Conservation (phyloP, 2,329 filamentous ascomycete genomes). For the Lachnellula cervina region DNA sequence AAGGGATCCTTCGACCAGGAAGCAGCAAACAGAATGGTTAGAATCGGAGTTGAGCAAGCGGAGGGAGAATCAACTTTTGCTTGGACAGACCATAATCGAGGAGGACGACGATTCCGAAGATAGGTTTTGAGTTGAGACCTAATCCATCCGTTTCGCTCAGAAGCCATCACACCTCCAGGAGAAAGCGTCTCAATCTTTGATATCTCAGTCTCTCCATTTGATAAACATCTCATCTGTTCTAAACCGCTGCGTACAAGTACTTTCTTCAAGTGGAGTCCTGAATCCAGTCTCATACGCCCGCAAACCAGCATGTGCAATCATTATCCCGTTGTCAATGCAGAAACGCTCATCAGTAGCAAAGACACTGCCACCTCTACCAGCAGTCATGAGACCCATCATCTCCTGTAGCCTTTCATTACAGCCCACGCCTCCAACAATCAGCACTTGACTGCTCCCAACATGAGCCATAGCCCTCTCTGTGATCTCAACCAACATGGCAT, state of each 20-base stretch:
- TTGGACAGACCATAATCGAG: slow-evolving; percentile 66
- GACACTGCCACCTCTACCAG: slow-evolving; percentile 80
- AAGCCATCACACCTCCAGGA: background rate
- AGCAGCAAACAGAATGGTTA: slow-evolving; percentile 27
- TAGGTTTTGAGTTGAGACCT: slow-evolving; percentile 18
- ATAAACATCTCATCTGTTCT: slow-evolving; percentile 78
- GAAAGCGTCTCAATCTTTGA: background rate
- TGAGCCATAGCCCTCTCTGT: slow-evolving; percentile 98
- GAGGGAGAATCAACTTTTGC: slow-evolving; percentile 39
- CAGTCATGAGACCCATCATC: slow-evolving; percentile 98
- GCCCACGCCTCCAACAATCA: slow-evolving; percentile 93
- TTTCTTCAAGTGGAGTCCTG: slow-evolving; percentile 70
- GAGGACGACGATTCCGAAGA: slow-evolving; percentile 58
- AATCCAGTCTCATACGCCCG: slow-evolving; percentile 80
- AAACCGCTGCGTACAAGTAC: slow-evolving; percentile 78
- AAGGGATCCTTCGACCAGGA: slow-evolving; percentile 14
- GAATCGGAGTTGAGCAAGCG: slow-evolving; percentile 22
- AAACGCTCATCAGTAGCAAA: slow-evolving; percentile 96
- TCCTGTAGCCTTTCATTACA: slow-evolving; percentile 92
- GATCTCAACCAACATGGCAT: slow-evolving; percentile 96
- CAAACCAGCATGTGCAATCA: slow-evolving; percentile 96
- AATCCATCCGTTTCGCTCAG: background rate
- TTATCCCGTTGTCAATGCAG: slow-evolving; percentile 98
- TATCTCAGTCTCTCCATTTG: slow-evolving; percentile 61
- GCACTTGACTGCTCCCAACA: slow-evolving; percentile 81